Evolutionary conservation across 202 grass and related monocot species (phyloP), one percentile per base, ranked within the genome.

Genomic region (Digitaria exilis): DNA sequence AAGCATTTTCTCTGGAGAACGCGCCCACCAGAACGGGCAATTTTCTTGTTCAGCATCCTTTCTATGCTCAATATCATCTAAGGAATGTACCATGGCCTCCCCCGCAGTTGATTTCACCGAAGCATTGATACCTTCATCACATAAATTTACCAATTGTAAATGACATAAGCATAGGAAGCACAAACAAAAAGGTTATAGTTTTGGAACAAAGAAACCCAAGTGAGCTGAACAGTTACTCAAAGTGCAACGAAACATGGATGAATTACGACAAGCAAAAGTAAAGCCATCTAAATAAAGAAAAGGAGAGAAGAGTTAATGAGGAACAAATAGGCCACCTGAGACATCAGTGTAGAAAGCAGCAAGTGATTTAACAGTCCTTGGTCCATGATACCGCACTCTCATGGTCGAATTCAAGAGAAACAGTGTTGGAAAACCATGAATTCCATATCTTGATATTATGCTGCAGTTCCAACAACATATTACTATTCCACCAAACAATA

Each of bases 351-450:
- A 96, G 84, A 99, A 99, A 86, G 86, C 75, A 90, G 89, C 61
- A 48, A 99, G 76, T 49, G 86, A 81, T 71, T 84, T 92, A 31
- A 96, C 69, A 65, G 87, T 96, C 31, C 93, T 88, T 63, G 91
- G 82, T 63, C 96, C 96, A 82, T 88, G 96, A 78, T 99, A 99
- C 29, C 88, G 76, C 34, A 94, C 89, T 75, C 93, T 77, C 91
- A 96, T 92, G 19, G 96, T 96, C 2, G 93, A 99, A 87, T 96
- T 99, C 62, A 99, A 82, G 65, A 99, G 89, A 85, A 99, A 89
- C 1, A 99, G 84, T 69, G 96, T 96, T 75, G 96, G 96, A 77
- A 94, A 99, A 79, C 96, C 96, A 88, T 96, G 93, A 76, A 99
- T 94, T 51, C 96, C 91, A 31, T 99, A 94, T 78, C 91, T 96